Evolutionary conservation across 2,329 filamentous ascomycete species (phyloP).

Genomic region (Venturia oleaginea): DNA sequence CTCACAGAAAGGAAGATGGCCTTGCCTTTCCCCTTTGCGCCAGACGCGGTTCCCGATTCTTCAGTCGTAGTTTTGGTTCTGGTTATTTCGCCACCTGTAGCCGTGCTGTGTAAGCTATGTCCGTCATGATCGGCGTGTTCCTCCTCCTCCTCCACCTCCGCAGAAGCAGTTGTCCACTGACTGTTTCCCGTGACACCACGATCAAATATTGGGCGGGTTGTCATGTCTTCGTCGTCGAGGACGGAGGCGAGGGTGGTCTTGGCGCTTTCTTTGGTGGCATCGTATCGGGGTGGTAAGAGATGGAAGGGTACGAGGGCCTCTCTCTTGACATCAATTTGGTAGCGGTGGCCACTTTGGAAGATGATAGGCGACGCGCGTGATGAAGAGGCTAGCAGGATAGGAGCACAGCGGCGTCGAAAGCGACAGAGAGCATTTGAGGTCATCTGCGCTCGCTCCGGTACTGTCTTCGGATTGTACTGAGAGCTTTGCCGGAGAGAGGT

Average conservation of each 20-base stretch:
- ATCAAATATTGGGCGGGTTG: not conserved
- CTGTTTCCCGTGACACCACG: conserved; percentile 6
- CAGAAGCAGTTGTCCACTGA: not conserved
- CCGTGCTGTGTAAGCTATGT: conserved; percentile 1
- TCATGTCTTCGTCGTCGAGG: not conserved
- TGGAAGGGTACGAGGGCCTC: conserved; percentile 9
- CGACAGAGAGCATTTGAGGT: conserved; percentile 19
- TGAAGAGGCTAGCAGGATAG: conserved; percentile 34
- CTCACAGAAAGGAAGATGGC: conserved; percentile 1
- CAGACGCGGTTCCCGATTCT: not conserved
- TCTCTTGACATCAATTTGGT: conserved; percentile 30
- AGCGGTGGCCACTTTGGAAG: conserved; percentile 32
- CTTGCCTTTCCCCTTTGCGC: conserved; percentile 7
- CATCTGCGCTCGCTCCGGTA: not conserved
- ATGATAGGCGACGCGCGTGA: conserved; percentile 39
- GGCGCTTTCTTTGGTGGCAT: not conserved
- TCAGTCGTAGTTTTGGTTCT: not conserved
- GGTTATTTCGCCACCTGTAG: not conserved
- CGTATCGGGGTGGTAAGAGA: conserved; percentile 13
- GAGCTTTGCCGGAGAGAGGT: not conserved
- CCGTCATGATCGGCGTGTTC: conserved; percentile 5
- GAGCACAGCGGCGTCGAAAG: conserved; percentile 40
- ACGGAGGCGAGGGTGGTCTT: not conserved
- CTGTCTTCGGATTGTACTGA: conserved; percentile 9
- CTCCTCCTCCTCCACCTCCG: not conserved